Conservation (phyloP, 257 asterid genomes). For the Fraxinus cuspidata region DNA sequence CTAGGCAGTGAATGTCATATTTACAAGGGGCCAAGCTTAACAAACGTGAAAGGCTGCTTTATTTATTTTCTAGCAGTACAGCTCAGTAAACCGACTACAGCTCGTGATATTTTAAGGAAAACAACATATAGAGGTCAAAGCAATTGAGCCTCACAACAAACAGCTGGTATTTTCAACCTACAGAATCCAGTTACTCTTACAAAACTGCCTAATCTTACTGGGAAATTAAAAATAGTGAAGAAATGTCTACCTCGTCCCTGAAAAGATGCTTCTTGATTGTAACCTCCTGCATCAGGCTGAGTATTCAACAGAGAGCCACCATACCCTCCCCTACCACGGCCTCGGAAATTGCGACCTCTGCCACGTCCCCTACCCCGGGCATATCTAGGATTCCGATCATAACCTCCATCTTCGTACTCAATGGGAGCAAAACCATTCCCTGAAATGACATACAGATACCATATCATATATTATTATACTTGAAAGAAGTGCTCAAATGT, state of each 20-base stretch:
- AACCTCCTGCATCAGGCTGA: slow-evolving; percentile 41
- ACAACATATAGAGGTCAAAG: background rate
- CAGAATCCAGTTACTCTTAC: background rate
- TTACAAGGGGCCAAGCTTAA: background rate
- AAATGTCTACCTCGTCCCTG: slow-evolving; percentile 39
- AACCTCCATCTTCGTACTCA: slow-evolving; percentile 53
- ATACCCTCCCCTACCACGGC: slow-evolving; percentile 58
- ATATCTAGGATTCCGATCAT: slow-evolving; percentile 42
- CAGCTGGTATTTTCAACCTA: background rate
- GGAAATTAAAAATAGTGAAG: background rate
- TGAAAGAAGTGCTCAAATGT: background rate
- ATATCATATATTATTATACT: background rate
- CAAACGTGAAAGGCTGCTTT: background rate
- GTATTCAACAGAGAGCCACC: slow-evolving; percentile 35
- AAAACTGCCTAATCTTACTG: background rate
- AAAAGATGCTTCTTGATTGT: slow-evolving; percentile 42
- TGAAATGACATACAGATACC: slow-evolving; percentile 1
- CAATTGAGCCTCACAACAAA: background rate
- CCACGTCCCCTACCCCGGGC: slow-evolving; percentile 56
- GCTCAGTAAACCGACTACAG: background rate
- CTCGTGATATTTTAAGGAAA: background rate
- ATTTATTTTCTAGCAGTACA: background rate
- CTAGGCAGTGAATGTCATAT: background rate
- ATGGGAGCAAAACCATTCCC: slow-evolving; percentile 41
- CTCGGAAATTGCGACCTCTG: slow-evolving; percentile 46